Evolutionary conservation across 441 rosid genomes (phyloP).

Genomic region (Erodium trifolium): DNA sequence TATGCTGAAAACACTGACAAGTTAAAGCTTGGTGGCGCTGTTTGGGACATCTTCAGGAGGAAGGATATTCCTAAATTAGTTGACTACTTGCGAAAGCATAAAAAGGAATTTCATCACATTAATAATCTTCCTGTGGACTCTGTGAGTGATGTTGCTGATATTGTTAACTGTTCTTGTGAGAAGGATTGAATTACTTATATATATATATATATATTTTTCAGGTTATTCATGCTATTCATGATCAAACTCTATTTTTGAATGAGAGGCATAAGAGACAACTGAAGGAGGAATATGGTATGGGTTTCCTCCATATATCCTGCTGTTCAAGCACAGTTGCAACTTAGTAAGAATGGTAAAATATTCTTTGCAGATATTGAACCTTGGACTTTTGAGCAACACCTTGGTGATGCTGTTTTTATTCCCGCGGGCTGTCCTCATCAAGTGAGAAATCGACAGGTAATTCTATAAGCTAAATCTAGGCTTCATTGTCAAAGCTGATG

Average conservation of each 20-base stretch:
- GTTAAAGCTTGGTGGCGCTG: conserved; percentile 35
- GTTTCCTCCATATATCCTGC: conserved; percentile 1
- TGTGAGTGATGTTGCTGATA: conserved; percentile 28
- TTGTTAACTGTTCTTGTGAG: conserved; percentile 1
- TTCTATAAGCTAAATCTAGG: conserved; percentile 2
- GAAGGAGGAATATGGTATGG: conserved; percentile 70
- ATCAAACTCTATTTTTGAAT: conserved; percentile 62
- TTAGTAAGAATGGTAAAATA: not conserved
- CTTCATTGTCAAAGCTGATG: not conserved
- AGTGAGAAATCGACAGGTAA: conserved; percentile 84
- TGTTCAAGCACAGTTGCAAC: not conserved
- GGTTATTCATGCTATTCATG: conserved; percentile 86
- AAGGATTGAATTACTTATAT: conserved; percentile 3
- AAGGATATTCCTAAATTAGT: conserved; percentile 79
- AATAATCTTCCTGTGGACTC: conserved; percentile 51
- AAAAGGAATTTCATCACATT: conserved; percentile 65
- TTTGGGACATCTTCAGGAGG: conserved; percentile 94
- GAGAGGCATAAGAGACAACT: conserved; percentile 62
- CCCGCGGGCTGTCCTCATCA: conserved; percentile 98
- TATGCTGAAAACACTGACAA: conserved; percentile 1
- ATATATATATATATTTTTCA: conserved; percentile 14
- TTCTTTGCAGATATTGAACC: conserved; percentile 60
- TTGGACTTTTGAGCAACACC: conserved; percentile 81
- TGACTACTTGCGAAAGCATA: conserved; percentile 59
- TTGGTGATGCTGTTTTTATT: conserved; percentile 90